These are phyloP conservation scores for Flaveria trinervia DNA, from an alignment of 129 eudicot genomes.

Conservation along the genomic window DNA sequence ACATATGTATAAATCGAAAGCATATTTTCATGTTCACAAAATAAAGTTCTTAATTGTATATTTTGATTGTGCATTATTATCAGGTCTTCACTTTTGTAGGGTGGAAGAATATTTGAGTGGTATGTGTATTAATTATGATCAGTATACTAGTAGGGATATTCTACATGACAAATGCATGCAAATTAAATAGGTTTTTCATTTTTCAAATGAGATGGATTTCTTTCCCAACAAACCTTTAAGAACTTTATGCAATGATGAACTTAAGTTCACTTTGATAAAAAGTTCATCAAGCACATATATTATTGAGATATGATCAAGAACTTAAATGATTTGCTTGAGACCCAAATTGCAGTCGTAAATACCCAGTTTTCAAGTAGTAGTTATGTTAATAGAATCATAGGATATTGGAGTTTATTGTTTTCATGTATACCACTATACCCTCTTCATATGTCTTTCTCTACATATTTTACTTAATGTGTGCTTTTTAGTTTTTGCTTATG, in stretches of 20 bases:
- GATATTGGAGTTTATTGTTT: background rate
- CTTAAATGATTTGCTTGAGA: background rate
- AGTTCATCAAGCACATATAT: background rate
- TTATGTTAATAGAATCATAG: background rate
- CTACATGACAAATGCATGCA: conserved; percentile 29
- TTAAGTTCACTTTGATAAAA: background rate
- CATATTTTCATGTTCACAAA: too few relatives aligned
- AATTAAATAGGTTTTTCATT: background rate
- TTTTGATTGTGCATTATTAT: too few relatives aligned
- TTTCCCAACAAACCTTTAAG: background rate
- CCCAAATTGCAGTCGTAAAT: background rate
- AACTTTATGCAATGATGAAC: background rate
- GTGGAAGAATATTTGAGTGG: too few relatives aligned
- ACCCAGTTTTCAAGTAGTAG: background rate
- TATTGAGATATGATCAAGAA: conserved; percentile 15
- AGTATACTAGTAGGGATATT: conserved; percentile 6
- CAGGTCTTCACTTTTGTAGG: too few relatives aligned
- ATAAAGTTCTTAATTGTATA: too few relatives aligned
- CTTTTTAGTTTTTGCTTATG: background rate
- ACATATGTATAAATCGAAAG: too few relatives aligned
- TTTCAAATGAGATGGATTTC: too few relatives aligned
- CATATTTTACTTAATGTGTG: background rate
- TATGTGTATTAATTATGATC: background rate
- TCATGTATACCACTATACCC: background rate
- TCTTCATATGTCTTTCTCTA: conserved; percentile 14